These are phyloP conservation scores for Thalassiosira gravida DNA, from an alignment of 352 stramenopile genomes.

Conservation along the genomic window DNA sequence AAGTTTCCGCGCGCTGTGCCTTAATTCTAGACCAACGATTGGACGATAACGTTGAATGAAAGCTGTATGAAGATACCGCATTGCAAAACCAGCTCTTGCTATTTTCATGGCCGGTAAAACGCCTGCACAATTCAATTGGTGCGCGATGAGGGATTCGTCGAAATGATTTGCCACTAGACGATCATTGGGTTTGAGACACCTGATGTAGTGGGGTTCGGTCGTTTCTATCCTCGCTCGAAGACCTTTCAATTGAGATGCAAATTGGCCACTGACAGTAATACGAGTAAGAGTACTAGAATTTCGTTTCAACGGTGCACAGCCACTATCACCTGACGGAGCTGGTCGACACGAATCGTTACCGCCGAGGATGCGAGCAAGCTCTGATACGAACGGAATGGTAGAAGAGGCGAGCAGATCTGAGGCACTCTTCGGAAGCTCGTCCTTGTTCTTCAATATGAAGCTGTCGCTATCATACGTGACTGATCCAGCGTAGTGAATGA, in stretches of 20 bases:
- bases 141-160: constrained; percentile 89
- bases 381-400: constrained; percentile 23
- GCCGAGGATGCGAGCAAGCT: background rate
- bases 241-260: constrained; percentile 89
- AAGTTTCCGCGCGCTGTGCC: constrained; percentile 69
- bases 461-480: constrained; percentile 83
- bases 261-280: constrained; percentile 87
- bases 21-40: constrained; percentile 54
- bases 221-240: constrained; percentile 92
- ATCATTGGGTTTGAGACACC: constrained; percentile 97
- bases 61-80: constrained; percentile 90
- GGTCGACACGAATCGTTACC: background rate
- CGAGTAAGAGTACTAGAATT: constrained; percentile 52
- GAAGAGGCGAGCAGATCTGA: constrained; percentile 82
- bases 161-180: constrained; percentile 88
- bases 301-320: background rate
- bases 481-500: constrained; percentile 82
- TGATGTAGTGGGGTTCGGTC: constrained; percentile 94
- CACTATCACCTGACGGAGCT: background rate
- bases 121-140: constrained; percentile 93
- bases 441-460: constrained; percentile 88
- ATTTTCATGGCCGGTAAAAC: constrained; percentile 96
- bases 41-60: constrained; percentile 87
- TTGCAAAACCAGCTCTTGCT: constrained; percentile 93
- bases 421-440: constrained; percentile 83